phyloP scores from a whole-genome alignment of 108 stramenopile genomes.

The Discostella pseudostelligera region DNA sequence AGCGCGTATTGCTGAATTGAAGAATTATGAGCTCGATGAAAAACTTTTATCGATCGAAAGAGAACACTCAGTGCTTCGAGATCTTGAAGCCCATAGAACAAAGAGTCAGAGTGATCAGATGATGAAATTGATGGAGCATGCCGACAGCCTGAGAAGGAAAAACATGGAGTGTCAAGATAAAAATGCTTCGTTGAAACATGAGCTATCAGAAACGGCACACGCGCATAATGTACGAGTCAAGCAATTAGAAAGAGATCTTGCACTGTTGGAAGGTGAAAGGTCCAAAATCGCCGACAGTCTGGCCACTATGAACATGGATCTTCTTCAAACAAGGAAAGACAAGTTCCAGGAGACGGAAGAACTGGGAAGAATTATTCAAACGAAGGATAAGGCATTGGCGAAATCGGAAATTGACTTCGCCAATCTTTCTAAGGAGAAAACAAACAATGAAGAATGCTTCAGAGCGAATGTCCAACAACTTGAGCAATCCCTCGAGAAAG shows the following conservation, averaged over 20 bases:
- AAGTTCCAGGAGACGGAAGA: slow-evolving; percentile 24
- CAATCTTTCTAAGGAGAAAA: background rate
- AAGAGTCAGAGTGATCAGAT: slow-evolving; percentile 27
- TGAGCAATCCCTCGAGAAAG: slow-evolving; percentile 12
- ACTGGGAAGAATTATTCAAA: slow-evolving; percentile 18
- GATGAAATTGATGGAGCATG: slow-evolving; percentile 35
- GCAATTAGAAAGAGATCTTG: slow-evolving; percentile 11
- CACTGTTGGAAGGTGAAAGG: slow-evolving; percentile 19
- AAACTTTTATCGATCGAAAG: slow-evolving; percentile 19
- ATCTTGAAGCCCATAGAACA: slow-evolving; percentile 14
- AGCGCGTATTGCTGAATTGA: slow-evolving; percentile 19
- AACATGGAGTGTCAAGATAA: slow-evolving; percentile 9
- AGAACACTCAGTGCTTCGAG: slow-evolving; percentile 17
- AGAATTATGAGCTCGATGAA: slow-evolving; percentile 24
- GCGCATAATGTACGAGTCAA: slow-evolving; percentile 4
- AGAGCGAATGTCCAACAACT: slow-evolving; percentile 12
- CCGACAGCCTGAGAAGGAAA: slow-evolving; percentile 22
- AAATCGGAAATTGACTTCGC: slow-evolving; percentile 2
- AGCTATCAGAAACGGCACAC: slow-evolving; percentile 8
- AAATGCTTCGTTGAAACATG: slow-evolving; percentile 12
- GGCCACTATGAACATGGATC: slow-evolving; percentile 11
- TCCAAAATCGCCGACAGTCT: slow-evolving; percentile 11
- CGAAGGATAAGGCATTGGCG: slow-evolving; percentile 20
- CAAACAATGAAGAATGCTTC: slow-evolving; percentile 13
- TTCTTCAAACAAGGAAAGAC: slow-evolving; percentile 5